Conservation (phyloP, 306 rosid species). For the Vigna angularis region DNA sequence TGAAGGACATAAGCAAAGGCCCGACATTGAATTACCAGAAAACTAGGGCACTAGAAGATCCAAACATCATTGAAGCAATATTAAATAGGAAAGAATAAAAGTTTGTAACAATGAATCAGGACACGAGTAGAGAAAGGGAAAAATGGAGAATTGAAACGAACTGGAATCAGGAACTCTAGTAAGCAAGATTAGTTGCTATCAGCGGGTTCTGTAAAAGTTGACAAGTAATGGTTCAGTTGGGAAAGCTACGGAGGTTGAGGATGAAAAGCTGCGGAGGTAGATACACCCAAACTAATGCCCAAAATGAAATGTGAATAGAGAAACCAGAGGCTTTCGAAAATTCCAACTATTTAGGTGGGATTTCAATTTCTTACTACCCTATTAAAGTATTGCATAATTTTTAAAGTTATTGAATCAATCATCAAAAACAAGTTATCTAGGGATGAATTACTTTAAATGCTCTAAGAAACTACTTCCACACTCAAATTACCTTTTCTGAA, state of each 20-base stretch:
- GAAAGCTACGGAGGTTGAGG: background rate
- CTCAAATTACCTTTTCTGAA: background rate
- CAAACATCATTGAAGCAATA: background rate
- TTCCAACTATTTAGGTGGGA: background rate
- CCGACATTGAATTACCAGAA: background rate
- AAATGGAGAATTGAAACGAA: background rate
- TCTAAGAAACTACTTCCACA: background rate
- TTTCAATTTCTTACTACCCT: background rate
- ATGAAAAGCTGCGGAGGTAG: background rate
- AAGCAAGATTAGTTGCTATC: background rate
- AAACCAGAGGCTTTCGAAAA: background rate
- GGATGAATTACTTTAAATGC: background rate
- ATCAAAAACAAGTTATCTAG: background rate
- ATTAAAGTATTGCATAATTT: background rate
- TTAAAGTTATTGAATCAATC: background rate
- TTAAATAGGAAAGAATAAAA: slow-evolving; percentile 1
- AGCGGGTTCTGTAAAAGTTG: background rate
- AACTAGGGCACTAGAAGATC: background rate
- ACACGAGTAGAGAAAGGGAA: background rate
- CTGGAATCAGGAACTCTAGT: background rate
- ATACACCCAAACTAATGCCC: background rate
- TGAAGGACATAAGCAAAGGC: slow-evolving; percentile 14
- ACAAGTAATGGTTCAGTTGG: background rate
- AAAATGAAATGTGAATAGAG: background rate
- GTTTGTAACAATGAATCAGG: background rate